These are phyloP conservation scores for Sporothrix pseudoabietina DNA, from an alignment of 2,329 filamentous ascomycete genomes.

Conservation along the genomic window DNA sequence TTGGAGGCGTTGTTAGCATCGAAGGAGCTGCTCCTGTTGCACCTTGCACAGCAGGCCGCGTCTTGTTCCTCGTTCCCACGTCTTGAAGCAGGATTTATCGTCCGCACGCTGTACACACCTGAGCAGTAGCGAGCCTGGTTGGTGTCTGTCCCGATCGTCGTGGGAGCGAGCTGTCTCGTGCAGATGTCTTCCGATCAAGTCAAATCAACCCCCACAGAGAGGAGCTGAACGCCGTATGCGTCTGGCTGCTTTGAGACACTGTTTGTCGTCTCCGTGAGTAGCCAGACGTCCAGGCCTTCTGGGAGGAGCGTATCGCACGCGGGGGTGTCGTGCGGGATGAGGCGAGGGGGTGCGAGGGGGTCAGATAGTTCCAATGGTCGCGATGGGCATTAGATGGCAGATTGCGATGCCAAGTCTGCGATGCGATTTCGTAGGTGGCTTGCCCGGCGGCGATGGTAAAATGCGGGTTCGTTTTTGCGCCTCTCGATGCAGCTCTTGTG, in stretches of 20 bases:
- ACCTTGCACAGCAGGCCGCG: not conserved
- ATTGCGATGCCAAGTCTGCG: not conserved
- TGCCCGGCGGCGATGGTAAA: not conserved
- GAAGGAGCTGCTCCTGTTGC: not conserved
- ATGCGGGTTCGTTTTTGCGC: not conserved
- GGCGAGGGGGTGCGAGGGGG: constrained; percentile 5
- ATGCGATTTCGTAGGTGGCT: not conserved
- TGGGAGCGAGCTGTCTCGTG: not conserved
- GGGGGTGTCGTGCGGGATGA: constrained; percentile 9
- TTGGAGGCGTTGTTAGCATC: not conserved
- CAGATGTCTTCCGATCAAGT: not conserved
- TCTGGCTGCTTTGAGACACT: constrained; percentile 18
- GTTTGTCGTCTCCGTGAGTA: constrained; percentile 21
- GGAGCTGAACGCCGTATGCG: constrained; percentile 22
- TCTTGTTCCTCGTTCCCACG: not conserved
- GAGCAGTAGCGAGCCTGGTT: not conserved
- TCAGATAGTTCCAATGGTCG: not conserved
- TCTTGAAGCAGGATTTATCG: not conserved
- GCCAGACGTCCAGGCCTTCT: not conserved
- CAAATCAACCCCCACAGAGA: constrained; percentile 21
- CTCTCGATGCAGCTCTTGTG: not conserved
- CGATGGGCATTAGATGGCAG: not conserved
- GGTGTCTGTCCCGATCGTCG: not conserved
- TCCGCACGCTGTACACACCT: not conserved
- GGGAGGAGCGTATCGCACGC: constrained; percentile 14